Conservation (phyloP, 345 rosid species). For the Linum tenue region DNA sequence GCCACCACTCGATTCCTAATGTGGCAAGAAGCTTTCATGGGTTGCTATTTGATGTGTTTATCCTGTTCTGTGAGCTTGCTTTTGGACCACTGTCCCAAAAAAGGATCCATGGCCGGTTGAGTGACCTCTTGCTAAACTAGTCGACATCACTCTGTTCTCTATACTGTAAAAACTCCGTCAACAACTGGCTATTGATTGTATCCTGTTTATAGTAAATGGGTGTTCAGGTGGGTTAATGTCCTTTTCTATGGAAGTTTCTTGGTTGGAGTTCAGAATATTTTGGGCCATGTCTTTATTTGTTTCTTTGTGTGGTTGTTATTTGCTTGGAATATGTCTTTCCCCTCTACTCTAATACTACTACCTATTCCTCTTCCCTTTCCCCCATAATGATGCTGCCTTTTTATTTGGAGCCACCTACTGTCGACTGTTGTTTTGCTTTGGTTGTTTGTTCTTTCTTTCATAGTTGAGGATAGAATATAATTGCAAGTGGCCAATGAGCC, state of each 20-base stretch:
- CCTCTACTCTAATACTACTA: neutral
- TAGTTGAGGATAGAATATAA: too few species aligned
- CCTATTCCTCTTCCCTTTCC: slow-evolving; percentile 18
- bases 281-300: neutral
- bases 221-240: slow-evolving; percentile 1
- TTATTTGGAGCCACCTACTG: neutral
- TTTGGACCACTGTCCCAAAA: neutral
- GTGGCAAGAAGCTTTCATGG: neutral
- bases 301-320: neutral
- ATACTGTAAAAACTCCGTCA: too few species aligned
- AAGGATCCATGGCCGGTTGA: slow-evolving; percentile 10
- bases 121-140: slow-evolving; percentile 1
- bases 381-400: slow-evolving; percentile 15
- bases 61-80: too few species aligned
- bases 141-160: too few species aligned
- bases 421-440: too few species aligned
- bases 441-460: too few species aligned
- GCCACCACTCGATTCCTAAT: neutral
- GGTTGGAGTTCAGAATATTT: slow-evolving; percentile 3
- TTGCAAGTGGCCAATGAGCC: too few species aligned
- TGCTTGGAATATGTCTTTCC: slow-evolving; percentile 8
- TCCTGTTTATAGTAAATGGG: neutral
- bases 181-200: too few species aligned
- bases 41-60: too few species aligned
- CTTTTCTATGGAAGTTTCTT: neutral